Conservation (phyloP, 164 flowering plant genomes). For the Magnolia sinica region DNA sequence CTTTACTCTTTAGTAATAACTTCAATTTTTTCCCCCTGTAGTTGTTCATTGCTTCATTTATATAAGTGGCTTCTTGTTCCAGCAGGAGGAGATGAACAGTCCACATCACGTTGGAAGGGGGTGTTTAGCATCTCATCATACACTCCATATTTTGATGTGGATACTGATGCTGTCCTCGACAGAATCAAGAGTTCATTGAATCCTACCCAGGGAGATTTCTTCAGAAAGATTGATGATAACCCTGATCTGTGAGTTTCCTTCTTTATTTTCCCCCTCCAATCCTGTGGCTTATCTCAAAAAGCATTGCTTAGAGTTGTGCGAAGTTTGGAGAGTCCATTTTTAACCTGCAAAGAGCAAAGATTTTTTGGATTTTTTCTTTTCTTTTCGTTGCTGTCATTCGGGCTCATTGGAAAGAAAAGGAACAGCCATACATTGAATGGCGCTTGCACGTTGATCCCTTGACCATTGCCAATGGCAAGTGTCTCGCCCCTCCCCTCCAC, state of each 20-base stretch:
- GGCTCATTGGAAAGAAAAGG: background rate
- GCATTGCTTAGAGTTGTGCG: background rate
- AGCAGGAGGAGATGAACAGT: conserved; percentile 66
- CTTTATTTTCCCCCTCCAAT: background rate
- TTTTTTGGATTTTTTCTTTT: background rate
- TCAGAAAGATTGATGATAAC: conserved; percentile 82
- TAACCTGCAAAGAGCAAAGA: background rate
- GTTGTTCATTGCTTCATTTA: background rate
- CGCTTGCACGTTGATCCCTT: background rate
- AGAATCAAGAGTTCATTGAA: conserved; percentile 70
- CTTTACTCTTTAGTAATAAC: too few species aligned
- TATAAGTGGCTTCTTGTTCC: background rate
- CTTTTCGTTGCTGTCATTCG: background rate
- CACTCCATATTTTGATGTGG: conserved; percentile 88
- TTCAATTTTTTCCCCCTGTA: background rate
- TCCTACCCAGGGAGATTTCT: conserved; percentile 74
- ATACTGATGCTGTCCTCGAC: conserved; percentile 78
- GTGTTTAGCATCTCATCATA: conserved; percentile 75
- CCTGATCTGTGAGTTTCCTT: conserved; percentile 85
- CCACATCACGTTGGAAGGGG: conserved; percentile 72
- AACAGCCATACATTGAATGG: too few species aligned
- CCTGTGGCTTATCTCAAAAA: background rate
- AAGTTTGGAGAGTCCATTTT: background rate
- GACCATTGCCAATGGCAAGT: background rate
- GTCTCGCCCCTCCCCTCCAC: background rate